Base-by-base conservation (phyloP, 2,329 filamentous ascomycete genomes). In the Trichoderma cornu-damae region DNA sequence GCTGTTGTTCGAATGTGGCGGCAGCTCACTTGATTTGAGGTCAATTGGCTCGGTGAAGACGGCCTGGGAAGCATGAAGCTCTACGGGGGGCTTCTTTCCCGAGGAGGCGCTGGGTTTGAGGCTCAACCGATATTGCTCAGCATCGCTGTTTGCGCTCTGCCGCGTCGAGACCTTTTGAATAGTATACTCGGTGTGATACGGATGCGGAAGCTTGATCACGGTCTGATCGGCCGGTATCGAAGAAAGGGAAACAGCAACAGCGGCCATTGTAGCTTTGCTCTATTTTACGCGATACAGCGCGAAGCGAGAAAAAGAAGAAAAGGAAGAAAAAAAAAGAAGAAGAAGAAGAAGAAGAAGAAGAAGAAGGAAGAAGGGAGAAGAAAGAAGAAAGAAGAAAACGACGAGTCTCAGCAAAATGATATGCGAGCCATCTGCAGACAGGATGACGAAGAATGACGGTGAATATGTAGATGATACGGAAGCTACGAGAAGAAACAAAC, bases 1-100 rank as follows among this genome's bases (percentile, higher is more conserved):
- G 44, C 77, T 79, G 68, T 83, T 83, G 69, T 81, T 79, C 58
- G 78, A 79, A 43, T 72, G 70, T 35, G 76, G 66, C 3, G 77
- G 77, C 14, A 77, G 70, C 63, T 79, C 75, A 66, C 74, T 77
- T 11, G 76, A 79, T 64, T 78, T 79, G 54, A 78, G 74, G 61
- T 74, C 70, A 34, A 71, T 63, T 34, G 76, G 77, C 59, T 78
- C 74, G 24, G 75, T 72, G 66, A 79, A 78, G 69, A 68, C 70
- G 60, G 79, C 66, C 12, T 64, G 59, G 51, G 69, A 63, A 61
- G 68, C 72, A 65, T 68, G 64, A 43, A 73, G 65, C 30, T 66
- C 62, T 51, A 67, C 60, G 3, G 71, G 66, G 14, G 66, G 61
- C 16, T 63, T 63, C 43, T 67, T 69, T 7, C 64, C 59, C 1